Evolutionary conservation across 371 early-diverging fungal genomes (phyloP), one percentile per base, ranked within the genome.

Genomic region (Nematocida displodere): DNA sequence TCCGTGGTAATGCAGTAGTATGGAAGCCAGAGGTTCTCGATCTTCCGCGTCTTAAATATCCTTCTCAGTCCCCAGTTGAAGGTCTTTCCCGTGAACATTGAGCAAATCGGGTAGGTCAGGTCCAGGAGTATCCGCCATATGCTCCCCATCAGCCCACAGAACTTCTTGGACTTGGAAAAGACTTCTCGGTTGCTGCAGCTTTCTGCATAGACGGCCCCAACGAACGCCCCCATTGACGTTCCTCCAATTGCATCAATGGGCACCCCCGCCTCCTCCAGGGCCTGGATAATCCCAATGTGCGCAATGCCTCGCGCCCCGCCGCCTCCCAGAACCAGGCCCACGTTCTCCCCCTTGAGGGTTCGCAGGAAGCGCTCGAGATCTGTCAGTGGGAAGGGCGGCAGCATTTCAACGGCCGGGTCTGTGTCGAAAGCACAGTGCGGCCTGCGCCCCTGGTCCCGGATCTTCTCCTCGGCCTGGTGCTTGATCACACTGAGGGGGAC

Each of bases 301-400:
- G 92, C 88, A 48, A 94, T 87, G 15, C 99, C 99, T 46, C 97
- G 87, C 0, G 99, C 97, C 1, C 99, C 99, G 33, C 97, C 99
- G 22, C 99, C 99, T 36, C 99, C 94, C 36, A 98, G 85, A n/a
- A 94, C 97, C 1, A 98, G 82, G 1, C 96, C 99, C 17, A 98
- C 91, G 0, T 93, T 91, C 77, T 88, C 89, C 26, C 91, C 93
- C 40, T 91, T 88, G 53, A 98, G 82, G 15, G 93, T 88, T 44
- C 99, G 89, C 2, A 92, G 92, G 31, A 98, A 84, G 53, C 98
- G 86, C 1, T 87, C 82, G 80, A 87, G 87, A 77, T 88, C 89
- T 31, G 86, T 85, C 40, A 68, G 28, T 13, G 75, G 75, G 36
- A 71, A 71, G 28, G 37, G 29, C 8, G 75, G 75, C 11, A 67